phyloP scores from a whole-genome alignment of 345 rosid species.

The Hypericum androsaemum region DNA sequence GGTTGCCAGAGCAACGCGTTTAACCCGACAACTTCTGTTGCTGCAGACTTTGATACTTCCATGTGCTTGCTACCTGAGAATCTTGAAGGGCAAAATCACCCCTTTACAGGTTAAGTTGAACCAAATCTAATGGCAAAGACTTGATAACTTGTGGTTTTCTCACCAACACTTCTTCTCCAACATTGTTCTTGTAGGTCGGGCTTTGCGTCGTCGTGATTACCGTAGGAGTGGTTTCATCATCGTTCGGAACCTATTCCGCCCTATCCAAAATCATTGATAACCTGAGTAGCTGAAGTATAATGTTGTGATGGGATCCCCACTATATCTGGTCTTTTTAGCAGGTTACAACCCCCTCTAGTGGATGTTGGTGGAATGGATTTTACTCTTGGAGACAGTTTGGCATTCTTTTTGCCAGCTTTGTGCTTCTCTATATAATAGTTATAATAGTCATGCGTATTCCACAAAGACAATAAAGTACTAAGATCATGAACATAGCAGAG shows the following conservation, averaged over 20 bases:
- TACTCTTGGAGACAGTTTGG: no score
- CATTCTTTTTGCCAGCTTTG: no score
- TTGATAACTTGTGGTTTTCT: not conserved
- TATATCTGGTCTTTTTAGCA: no score
- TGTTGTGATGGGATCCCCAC: no score
- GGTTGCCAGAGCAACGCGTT: not conserved
- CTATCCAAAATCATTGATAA: not conserved
- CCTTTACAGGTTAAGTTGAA: not conserved
- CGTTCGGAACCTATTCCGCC: slow-evolving; percentile 3
- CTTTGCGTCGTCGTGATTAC: not conserved
- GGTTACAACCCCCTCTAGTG: no score
- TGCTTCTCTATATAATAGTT: no score
- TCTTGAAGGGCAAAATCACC: slow-evolving; percentile 1
- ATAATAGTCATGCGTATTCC: no score
- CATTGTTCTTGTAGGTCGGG: not conserved
- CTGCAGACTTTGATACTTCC: slow-evolving; percentile 3
- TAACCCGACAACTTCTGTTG: not conserved
- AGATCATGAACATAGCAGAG: no score
- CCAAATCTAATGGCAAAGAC: not conserved
- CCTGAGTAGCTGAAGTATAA: not conserved
- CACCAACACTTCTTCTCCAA: not conserved
- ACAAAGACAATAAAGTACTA: no score
- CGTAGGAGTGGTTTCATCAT: not conserved
- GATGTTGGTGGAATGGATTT: no score
- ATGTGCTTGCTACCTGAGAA: slow-evolving; percentile 4